These are phyloP conservation scores for Aureobasidium sp. DNA, from an alignment of 2,329 filamentous ascomycete species.

Conservation along the genomic window DNA sequence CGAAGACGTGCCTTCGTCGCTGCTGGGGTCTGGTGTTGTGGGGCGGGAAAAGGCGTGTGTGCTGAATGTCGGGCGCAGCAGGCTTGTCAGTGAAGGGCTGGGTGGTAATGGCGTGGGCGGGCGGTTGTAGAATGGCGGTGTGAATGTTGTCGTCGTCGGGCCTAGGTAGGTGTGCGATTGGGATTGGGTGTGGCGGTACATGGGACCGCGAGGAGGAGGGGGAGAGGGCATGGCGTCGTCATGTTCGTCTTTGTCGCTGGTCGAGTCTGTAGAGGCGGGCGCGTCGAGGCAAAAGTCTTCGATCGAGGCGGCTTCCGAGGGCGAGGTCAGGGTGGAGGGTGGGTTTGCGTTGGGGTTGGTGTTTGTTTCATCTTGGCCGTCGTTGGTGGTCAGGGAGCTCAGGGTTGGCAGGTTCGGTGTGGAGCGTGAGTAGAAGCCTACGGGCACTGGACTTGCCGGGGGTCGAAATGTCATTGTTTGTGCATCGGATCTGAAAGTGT, in stretches of 20 bases:
- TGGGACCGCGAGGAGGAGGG: constrained; percentile 29
- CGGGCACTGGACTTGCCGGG: constrained; percentile 33
- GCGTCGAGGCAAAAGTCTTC: constrained; percentile 33
- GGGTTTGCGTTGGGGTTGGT: constrained; percentile 17
- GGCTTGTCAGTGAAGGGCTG: constrained; percentile 83
- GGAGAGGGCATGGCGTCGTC: constrained; percentile 24
- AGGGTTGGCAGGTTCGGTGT: constrained; percentile 42
- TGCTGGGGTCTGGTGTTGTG: constrained; percentile 85
- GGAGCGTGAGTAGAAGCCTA: constrained; percentile 40
- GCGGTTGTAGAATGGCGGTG: constrained; percentile 91
- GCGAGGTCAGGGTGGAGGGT: constrained; percentile 27
- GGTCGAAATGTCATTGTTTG: constrained; percentile 37
- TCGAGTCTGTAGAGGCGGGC: constrained; percentile 20
- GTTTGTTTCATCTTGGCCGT: constrained; percentile 28
- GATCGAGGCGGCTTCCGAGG: constrained; percentile 34
- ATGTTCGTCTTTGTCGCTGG: constrained; percentile 17
- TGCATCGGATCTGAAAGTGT: no score
- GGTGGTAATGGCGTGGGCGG: constrained; percentile 93
- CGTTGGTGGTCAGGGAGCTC: constrained; percentile 21
- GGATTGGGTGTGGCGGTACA: constrained; percentile 37
- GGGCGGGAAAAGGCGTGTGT: constrained; percentile 62
- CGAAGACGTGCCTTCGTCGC: constrained; percentile 59
- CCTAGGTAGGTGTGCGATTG: constrained; percentile 41
- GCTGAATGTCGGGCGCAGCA: constrained; percentile 66
- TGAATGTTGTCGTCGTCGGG: constrained; percentile 42